A percentile compares a stretch with the other conserved stretches of the same genome.
Conservation (phyloP, 177 flowering plant species). For the Vitis hybrid region DNA sequence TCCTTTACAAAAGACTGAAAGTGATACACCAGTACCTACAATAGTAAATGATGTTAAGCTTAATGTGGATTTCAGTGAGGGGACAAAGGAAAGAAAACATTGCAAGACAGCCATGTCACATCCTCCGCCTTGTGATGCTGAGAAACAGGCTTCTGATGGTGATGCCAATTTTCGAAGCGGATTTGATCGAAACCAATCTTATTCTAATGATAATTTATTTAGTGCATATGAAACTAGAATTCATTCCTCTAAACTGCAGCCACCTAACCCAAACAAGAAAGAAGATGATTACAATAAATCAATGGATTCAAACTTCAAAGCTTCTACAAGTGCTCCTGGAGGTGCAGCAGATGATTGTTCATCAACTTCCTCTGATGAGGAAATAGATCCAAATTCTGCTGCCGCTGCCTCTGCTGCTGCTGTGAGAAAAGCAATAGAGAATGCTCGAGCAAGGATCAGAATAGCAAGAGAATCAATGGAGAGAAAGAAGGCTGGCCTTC, state of each 20-base stretch:
- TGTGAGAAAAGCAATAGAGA: constrained; percentile 53
- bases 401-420: constrained; percentile 67
- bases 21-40: constrained; percentile 12
- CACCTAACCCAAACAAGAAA: constrained; percentile 4
- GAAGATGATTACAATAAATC: constrained; percentile 12
- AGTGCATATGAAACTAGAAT: constrained; percentile 13
- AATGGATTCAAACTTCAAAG: constrained; percentile 16
- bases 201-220: constrained; percentile 14
- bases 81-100: constrained; percentile 16
- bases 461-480: constrained; percentile 48
- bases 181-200: constrained; percentile 10
- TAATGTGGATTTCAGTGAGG: constrained; percentile 15
- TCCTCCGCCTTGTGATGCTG: constrained; percentile 8
- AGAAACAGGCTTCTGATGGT: constrained; percentile 9
- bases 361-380: constrained; percentile 43
- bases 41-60: constrained; percentile 18
- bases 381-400: constrained; percentile 48
- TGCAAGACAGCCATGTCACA: constrained; percentile 9
- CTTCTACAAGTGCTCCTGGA: constrained; percentile 15
- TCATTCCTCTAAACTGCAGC: constrained; percentile 10
- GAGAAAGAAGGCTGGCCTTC: constrained; percentile 29
- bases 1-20: constrained; percentile 21
- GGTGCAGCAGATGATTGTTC: constrained; percentile 19
- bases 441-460: constrained; percentile 55
- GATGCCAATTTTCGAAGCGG: constrained; percentile 13